phyloP scores from a whole-genome alignment of 1,284 basidiomycete species.

The Puccinia triticina region DNA sequence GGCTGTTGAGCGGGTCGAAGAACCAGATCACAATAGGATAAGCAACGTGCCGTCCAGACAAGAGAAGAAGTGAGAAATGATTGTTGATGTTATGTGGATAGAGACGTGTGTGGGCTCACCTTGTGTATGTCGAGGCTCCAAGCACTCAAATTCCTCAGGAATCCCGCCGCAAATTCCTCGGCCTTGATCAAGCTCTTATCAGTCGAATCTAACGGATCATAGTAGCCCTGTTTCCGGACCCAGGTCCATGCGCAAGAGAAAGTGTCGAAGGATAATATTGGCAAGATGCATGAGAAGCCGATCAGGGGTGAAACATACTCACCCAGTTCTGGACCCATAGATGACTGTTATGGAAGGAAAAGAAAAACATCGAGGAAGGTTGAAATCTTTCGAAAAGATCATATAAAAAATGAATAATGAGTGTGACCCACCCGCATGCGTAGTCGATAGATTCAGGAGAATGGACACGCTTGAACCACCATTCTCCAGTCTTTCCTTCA shows the following conservation, averaged over 20 bases:
- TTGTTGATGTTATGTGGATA: neutral
- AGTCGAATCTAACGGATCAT: slow-evolving; percentile 54
- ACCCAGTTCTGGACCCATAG: slow-evolving; percentile 52
- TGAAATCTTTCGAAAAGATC: neutral
- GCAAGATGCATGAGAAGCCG: neutral
- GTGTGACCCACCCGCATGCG: slow-evolving; percentile 49
- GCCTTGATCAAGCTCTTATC: slow-evolving; percentile 52
- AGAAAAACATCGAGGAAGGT: neutral
- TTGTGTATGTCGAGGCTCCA: slow-evolving; percentile 49
- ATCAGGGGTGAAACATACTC: neutral
- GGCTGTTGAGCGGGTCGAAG: slow-evolving; percentile 52
- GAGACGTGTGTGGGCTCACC: slow-evolving; percentile 41
- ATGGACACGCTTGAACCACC: slow-evolving; percentile 55
- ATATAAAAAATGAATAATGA: neutral
- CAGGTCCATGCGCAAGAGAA: neutral
- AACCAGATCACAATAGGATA: neutral
- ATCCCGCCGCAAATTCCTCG: slow-evolving; percentile 52
- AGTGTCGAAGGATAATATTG: neutral
- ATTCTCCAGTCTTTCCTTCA: slow-evolving; percentile 56
- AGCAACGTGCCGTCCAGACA: neutral
- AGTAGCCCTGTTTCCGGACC: slow-evolving; percentile 52
- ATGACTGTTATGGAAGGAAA: slow-evolving; percentile 21
- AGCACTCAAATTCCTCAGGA: slow-evolving; percentile 50
- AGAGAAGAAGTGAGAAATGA: neutral
- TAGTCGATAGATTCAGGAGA: slow-evolving; percentile 53